Base-by-base conservation (phyloP, 148 eudicot species). In the Pouteria glomerata region DNA sequence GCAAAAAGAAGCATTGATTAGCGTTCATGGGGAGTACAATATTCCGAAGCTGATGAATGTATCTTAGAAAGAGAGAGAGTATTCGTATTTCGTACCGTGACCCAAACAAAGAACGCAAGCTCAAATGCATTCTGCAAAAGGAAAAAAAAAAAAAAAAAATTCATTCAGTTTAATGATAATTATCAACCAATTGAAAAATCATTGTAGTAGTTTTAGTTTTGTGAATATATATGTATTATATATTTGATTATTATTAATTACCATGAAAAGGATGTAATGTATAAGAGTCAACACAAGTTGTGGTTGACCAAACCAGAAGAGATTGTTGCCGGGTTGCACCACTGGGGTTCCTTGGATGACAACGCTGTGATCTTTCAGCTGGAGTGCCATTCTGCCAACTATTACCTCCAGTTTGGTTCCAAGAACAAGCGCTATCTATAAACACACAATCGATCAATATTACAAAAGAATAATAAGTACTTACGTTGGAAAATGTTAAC, bases 371-470 rank as follows among this genome's bases (percentile, higher is more conserved):
- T 80, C 57, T 61, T 64, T 56, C 31, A 83, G 59, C 56, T 74
- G 77, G 33, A 80, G 47, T 4, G 82, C 86, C 86, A 83, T 83
- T 74, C 29, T 61, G 16, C 78, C 86, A 45, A 83, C 84, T 10
- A 83, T 73, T 53, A 74, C 75, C 73, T 80, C 78, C n/a, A 83
- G 71, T 69, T 83, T 83, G 1, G 86, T 80, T 73, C 86, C 86
- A 29, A 83, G 52, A 29, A 70, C 63, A 16, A 83, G 47, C 60
- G 78, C 84, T 2, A 37, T 73, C 86, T 83, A 57, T 21, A 70
- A 21, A 47, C n/a, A 47, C 11, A 63, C 47, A 39, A 11, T 48
- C 1, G 4, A 4, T 6, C 19, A 45, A 16, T 14, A 63, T 23
- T n/a, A 23, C 0, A 23, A 24, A 41, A 63, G 42, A 23, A 1